Evolutionary conservation across 2,329 filamentous ascomycete genomes (phyloP).

Genomic region (Colletotrichum sp.): DNA sequence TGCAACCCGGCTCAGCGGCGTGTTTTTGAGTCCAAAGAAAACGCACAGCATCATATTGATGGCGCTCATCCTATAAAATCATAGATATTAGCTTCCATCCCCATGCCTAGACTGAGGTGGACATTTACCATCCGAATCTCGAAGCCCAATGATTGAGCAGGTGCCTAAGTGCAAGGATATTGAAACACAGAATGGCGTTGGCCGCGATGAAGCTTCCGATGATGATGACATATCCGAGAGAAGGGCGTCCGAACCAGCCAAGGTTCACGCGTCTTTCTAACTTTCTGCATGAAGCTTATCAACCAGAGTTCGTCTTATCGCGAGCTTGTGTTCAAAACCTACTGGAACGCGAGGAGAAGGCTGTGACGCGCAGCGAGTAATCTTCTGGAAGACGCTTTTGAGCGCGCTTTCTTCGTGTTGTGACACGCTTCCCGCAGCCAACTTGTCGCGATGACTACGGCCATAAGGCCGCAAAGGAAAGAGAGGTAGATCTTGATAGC

Average conservation of each 20-base stretch:
- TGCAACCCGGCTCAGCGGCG: constrained; percentile 44
- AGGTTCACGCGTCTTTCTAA: background rate
- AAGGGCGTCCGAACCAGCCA: background rate
- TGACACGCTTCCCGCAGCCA: background rate
- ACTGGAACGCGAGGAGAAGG: background rate
- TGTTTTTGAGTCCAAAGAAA: constrained; percentile 53
- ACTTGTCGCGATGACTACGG: background rate
- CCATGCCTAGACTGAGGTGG: background rate
- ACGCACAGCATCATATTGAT: constrained; percentile 45
- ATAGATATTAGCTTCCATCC: background rate
- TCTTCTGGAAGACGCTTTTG: background rate
- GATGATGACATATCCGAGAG: background rate
- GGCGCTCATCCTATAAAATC: constrained; percentile 44
- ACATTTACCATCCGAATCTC: constrained; percentile 26
- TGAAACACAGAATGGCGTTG: background rate
- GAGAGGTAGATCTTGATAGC: background rate
- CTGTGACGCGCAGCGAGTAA: no score
- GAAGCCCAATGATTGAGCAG: constrained; percentile 21
- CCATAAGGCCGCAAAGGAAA: background rate
- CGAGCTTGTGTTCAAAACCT: background rate
- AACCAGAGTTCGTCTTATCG: background rate
- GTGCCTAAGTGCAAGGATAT: background rate
- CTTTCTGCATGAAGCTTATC: background rate
- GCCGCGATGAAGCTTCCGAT: background rate
- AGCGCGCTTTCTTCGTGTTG: background rate